Evolutionary conservation across 1,284 basidiomycete genomes (phyloP), one percentile per base, ranked within the genome.

Genomic region (Ustilago xerochloae): DNA sequence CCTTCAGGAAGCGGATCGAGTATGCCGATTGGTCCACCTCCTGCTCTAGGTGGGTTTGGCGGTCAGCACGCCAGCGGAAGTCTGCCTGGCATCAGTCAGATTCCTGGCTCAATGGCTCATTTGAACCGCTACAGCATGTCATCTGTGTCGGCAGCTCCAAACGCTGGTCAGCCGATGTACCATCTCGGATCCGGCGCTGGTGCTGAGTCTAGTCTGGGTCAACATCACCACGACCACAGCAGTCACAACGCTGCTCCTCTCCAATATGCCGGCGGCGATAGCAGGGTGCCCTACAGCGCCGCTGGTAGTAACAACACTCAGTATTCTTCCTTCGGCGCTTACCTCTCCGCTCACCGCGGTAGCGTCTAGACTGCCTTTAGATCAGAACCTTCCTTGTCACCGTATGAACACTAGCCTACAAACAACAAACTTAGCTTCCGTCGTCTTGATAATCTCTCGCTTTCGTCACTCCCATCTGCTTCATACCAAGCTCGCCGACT

Each of bases 311-410:
- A 41, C 45, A 58, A 53, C 39, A 13, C 58, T 9, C 54, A 53
- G 9, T 59, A 60, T 29, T 24, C 55, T 39, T 65, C 43, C 45
- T 26, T 78, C 6, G 74, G 74, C 20, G 76, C 76, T n/a, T 78
- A 78, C 51, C 57, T 78, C n/a, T 65, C 68, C 38, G 69, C 73
- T 10, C 73, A 78, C 35, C 69, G 76, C 20, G 74, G 74, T 45
- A 78, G 76, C 57, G 65, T 73, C 43, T 76, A 50, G 26, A 6
- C 4, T 2, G 10, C 35, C 22, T 7, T 24, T 29, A 6, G 12
- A 39, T n/a, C n/a, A 29, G n/a, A 6, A 7, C 8, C 7, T 26
- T 15, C 16, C 20, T 6, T 35, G 22, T 35, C 26, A 8, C 16
- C 4, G 30, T 22, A 22, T n/a, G n/a, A n/a, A n/a, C n/a, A n/a